Evolutionary conservation across 2,329 filamentous ascomycete species (phyloP), one percentile per base, ranked within the genome.

Genomic region (Didymella segeticola): DNA sequence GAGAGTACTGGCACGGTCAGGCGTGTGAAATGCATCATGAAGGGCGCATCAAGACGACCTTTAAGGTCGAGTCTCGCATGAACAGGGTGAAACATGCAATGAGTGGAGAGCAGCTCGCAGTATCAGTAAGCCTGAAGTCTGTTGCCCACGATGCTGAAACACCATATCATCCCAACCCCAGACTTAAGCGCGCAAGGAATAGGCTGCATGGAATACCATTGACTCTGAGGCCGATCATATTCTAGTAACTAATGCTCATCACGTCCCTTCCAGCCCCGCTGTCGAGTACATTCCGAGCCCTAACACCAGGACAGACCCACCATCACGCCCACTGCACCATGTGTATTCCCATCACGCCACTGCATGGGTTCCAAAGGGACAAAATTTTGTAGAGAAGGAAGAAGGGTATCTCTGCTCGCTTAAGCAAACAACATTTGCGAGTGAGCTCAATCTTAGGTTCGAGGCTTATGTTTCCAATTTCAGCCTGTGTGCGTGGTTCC

Each of bases 371-470:
- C 29, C 15, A 30, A 41, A 48, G 33, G 38, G 46, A 59, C 30
- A 14, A 41, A 50, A 47, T 26, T 42, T 45, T 31, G n/a, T n/a
- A 50, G 42, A 47, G 42, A 37, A 36, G 38, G 43, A 61, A 67
- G 63, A 69, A 72, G 70, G 70, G 69, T 73, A 74, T 73, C 62
- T 71, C 67, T 67, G 64, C 67, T 69, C 71, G 65, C 66, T 51
- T 55, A 67, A 71, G 66, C 67, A 68, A 68, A 71, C 57, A 66
- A 69, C 61, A 63, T 46, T 58, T 58, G 66, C 65, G 69, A 71
- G 67, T 63, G 67, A 72, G 69, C 64, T 63, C 66, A 37, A 22
- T 37, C 34, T 37, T 20, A 37, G 34, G 42, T 53, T 63, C 70
- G 65, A 61, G 67, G 58, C 50, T 56, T 62, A 50, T 60, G 62